Percentiles rank a stretch among this genome's conserved stretches.
Conservation (phyloP, 2,329 filamentous ascomycete genomes). For the Thelonectria rubi region DNA sequence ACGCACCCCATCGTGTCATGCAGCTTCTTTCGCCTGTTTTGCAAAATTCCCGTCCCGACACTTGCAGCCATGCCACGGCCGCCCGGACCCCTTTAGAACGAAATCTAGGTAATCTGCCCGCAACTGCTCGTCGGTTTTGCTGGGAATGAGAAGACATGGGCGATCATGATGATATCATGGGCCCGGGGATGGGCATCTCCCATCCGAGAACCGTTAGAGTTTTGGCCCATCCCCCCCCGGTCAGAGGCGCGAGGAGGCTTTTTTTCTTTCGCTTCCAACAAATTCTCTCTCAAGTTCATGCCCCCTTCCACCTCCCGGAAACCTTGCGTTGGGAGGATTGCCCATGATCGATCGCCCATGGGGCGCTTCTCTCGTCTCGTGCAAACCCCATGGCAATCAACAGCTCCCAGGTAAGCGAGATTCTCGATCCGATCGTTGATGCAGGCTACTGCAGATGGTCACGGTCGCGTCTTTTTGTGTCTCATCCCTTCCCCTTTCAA, state of each 20-base stretch:
- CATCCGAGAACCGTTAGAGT: background rate
- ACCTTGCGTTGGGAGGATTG: conserved; percentile 13
- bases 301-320: conserved; percentile 13
- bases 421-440: conserved; percentile 24
- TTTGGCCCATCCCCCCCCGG: conserved; percentile 4
- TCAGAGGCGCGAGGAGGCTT: background rate
- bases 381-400: conserved; percentile 1
- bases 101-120: background rate
- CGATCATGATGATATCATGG: background rate
- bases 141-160: background rate
- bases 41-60: too few species aligned
- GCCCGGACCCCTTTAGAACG: background rate
- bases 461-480: conserved; percentile 11
- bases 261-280: too few species aligned
- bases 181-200: background rate
- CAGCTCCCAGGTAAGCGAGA: background rate
- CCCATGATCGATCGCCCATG: conserved; percentile 16
- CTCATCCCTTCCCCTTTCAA: conserved; percentile 1
- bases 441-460: conserved; percentile 8
- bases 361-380: conserved; percentile 2
- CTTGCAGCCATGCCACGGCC: too few species aligned
- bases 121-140: background rate
- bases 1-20: conserved; percentile 4
- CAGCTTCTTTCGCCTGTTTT: background rate
- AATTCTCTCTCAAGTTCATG: conserved; percentile 11